phyloP scores from a whole-genome alignment of 73 alveolate genomes.

The Paramecium sonneborni region DNA sequence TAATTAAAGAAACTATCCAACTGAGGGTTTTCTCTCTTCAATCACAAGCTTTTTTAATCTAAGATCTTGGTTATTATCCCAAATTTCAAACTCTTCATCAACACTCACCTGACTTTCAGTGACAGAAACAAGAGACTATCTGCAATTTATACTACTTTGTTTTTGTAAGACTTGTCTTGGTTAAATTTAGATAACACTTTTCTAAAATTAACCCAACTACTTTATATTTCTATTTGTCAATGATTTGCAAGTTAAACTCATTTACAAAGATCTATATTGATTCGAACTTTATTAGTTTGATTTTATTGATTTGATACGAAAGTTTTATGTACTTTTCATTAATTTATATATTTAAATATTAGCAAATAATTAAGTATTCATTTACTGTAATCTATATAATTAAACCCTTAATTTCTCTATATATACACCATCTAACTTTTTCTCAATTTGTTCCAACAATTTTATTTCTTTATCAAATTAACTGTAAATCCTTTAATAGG shows the following conservation, averaged over 20 bases:
- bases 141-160: background rate
- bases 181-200: background rate
- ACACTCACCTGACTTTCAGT: constrained; percentile 7
- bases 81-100: constrained; percentile 34
- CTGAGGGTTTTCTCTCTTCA: constrained; percentile 8
- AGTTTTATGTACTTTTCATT: constrained; percentile 3
- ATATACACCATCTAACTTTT: background rate
- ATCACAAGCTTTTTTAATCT: background rate
- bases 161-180: background rate
- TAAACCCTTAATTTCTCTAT: background rate
- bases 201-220: background rate
- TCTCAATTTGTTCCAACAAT: background rate
- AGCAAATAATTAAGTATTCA: background rate
- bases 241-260: constrained; percentile 12
- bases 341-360: background rate
- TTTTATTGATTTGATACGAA: background rate
- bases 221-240: background rate
- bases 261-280: background rate
- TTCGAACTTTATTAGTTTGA: background rate
- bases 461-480: background rate
- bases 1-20: constrained; percentile 21
- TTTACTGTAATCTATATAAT: background rate
- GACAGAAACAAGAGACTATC: background rate
- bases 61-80: constrained; percentile 17
- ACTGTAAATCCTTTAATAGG: background rate